phyloP scores from a whole-genome alignment of 257 asterid genomes.

The Osmanthus fragrans region DNA sequence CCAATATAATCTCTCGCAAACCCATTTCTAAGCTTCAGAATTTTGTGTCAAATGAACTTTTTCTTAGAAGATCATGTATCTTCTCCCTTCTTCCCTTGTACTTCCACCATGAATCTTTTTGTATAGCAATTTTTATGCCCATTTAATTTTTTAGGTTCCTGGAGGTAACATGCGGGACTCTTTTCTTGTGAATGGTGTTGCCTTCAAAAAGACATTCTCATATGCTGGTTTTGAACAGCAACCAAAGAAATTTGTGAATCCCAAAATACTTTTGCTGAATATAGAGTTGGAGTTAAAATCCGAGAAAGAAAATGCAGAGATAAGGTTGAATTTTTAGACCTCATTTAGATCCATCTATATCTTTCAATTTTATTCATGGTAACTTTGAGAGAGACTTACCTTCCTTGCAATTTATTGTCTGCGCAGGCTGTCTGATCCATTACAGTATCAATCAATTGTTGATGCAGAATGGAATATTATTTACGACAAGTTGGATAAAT shows the following conservation, averaged over 20 bases:
- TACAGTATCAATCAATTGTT: constrained; percentile 88
- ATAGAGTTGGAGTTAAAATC: constrained; percentile 95
- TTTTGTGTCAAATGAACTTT: background rate
- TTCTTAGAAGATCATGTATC: constrained; percentile 5
- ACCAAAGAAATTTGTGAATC: constrained; percentile 76
- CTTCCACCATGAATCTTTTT: constrained; percentile 1
- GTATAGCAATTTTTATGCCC: constrained; percentile 1
- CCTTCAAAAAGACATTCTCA: constrained; percentile 97
- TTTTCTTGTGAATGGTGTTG: constrained; percentile 93
- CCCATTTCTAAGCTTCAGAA: background rate
- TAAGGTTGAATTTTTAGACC: constrained; percentile 52
- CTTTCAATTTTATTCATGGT: constrained; percentile 12
- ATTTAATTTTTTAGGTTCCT: constrained; percentile 67
- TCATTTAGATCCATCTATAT: constrained; percentile 6
- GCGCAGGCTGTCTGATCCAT: constrained; percentile 80
- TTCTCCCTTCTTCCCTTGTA: background rate
- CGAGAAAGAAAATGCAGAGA: constrained; percentile 98
- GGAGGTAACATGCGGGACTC: constrained; percentile 99
- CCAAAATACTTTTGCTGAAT: constrained; percentile 82
- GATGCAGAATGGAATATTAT: constrained; percentile 97
- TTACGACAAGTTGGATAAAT: constrained; percentile 84
- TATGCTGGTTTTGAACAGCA: constrained; percentile 99
- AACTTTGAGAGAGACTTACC: background rate
- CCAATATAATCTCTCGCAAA: background rate
- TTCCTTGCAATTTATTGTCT: constrained; percentile 5